Base-by-base conservation (phyloP, 768 basidiomycete genomes). In the Mycena latifolia region DNA sequence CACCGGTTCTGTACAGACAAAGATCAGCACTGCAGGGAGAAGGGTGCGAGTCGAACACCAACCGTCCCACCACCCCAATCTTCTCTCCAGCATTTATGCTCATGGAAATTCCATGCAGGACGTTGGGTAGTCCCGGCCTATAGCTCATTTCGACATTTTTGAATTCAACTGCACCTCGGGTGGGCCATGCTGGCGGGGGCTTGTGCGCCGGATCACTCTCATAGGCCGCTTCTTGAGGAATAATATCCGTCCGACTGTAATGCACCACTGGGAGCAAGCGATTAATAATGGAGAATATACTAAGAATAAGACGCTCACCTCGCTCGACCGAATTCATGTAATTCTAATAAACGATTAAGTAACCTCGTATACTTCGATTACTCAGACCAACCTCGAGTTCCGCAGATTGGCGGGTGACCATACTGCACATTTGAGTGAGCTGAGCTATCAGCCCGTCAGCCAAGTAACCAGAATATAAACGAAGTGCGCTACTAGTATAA, bases 41-140 rank as follows among this genome's bases (percentile, higher is more conserved):
- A 27, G 37, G 17, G 25, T 24, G n/a, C 55, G 1, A 57, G 37
- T 12, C 24, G 22, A 58, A 61, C 33, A 18, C 43, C 18, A 25
- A 51, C 63, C 88, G 74, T 54, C 92, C 92, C 11, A 94, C 91
- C 39, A 94, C 86, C 17, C 92, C 92, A 59, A 94, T 88, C 79
- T 92, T 92, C 77, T 94, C 91, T 0, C 89, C 89, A 0, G 85
- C 85, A 2, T 79, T 76, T 48, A 94, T 85, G n/a, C 77, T 77
- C 69, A 93, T 51, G 6, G 85, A 84, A 22, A 94, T 79, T 0
- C 86, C 87, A 69, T 89, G 88, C 39, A 94, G 81, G 4, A 93
- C 92, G 17, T 86, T 83, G 0, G 92, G 92, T n/a, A 93, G 79
- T 5, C 89, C 91, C 0, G 87, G 84, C 24, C 93, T 80, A 73